A percentile compares a stretch with the other conserved stretches of the same genome.
phyloP scores from a whole-genome alignment of 257 asterid genomes.

The Penstemon barbatus region DNA sequence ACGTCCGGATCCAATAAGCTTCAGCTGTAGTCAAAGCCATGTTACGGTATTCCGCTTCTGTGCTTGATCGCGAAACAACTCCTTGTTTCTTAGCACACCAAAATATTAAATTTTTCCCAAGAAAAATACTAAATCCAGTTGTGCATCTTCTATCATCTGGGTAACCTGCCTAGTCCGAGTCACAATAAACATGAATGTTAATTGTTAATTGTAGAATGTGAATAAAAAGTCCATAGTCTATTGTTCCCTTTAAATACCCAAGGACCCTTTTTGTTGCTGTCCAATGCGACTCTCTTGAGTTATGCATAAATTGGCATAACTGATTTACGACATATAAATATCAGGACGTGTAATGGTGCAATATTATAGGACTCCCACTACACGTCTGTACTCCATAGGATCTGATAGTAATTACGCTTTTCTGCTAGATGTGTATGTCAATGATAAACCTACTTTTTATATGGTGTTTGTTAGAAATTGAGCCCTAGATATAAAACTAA shows the following conservation, averaged over 20 bases:
- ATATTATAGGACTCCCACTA: neutral
- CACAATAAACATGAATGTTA: neutral
- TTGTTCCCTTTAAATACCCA: neutral
- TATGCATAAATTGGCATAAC: conserved; percentile 5
- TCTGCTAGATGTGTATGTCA: too few species aligned
- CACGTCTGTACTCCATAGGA: neutral
- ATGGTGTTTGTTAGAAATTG: too few species aligned
- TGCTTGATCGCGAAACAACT: neutral
- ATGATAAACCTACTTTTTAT: too few species aligned
- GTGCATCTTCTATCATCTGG: neutral
- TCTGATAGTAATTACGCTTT: neutral
- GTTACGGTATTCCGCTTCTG: neutral
- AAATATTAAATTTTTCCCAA: neutral
- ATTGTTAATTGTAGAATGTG: neutral
- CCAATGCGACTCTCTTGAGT: neutral
- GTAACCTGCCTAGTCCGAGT: conserved; percentile 1
- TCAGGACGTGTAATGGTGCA: neutral
- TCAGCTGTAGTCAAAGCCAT: neutral
- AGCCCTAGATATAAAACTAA: too few species aligned
- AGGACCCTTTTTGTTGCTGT: neutral
- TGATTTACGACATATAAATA: neutral
- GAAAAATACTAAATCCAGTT: neutral
- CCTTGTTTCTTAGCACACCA: conserved; percentile 1
- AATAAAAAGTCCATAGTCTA: neutral
- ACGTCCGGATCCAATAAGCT: neutral